phyloP scores from a whole-genome alignment of 2,329 filamentous ascomycete genomes.

The Didymella lethalis region DNA sequence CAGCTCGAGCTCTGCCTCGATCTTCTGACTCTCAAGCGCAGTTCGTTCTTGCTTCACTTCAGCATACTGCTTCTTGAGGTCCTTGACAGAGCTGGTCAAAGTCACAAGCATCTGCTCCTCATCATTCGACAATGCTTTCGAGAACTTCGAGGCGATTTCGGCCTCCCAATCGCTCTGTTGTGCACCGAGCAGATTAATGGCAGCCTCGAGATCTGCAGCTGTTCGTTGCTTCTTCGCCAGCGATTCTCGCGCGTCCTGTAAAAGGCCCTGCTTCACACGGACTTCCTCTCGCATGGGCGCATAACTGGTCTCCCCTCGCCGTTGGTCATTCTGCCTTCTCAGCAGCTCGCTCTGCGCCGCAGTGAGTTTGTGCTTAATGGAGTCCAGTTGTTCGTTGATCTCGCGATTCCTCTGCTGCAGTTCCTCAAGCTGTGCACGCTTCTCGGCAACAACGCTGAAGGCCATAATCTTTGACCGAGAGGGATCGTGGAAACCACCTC shows the following conservation, averaged over 20 bases:
- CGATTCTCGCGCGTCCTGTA: slow-evolving; percentile 75
- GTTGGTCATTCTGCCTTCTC: slow-evolving; percentile 79
- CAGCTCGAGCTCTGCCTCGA: slow-evolving; percentile 83
- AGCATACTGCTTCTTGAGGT: slow-evolving; percentile 78
- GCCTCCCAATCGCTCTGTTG: slow-evolving; percentile 79
- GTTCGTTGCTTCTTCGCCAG: slow-evolving; percentile 74
- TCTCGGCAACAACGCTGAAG: slow-evolving; percentile 76
- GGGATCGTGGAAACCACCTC: slow-evolving; percentile 90
- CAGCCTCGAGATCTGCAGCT: slow-evolving; percentile 73
- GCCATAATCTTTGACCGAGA: slow-evolving; percentile 86
- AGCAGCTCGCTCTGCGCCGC: slow-evolving; percentile 82
- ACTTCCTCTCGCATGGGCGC: slow-evolving; percentile 81
- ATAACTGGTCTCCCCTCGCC: slow-evolving; percentile 81
- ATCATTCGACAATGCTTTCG: slow-evolving; percentile 82
- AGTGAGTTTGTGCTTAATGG: slow-evolving; percentile 88
- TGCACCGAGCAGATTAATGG: slow-evolving; percentile 66
- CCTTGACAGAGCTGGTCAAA: slow-evolving; percentile 73
- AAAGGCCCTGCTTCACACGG: slow-evolving; percentile 74
- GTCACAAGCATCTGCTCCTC: slow-evolving; percentile 83
- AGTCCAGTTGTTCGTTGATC: slow-evolving; percentile 74
- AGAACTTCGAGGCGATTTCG: slow-evolving; percentile 86
- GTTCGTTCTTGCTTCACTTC: slow-evolving; percentile 76
- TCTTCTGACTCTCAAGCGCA: slow-evolving; percentile 81
- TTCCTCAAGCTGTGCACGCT: slow-evolving; percentile 76
- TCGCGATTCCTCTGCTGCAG: slow-evolving; percentile 69